Base-by-base conservation (phyloP, 805 yeast species). In the Metschnikowia lunata region DNA sequence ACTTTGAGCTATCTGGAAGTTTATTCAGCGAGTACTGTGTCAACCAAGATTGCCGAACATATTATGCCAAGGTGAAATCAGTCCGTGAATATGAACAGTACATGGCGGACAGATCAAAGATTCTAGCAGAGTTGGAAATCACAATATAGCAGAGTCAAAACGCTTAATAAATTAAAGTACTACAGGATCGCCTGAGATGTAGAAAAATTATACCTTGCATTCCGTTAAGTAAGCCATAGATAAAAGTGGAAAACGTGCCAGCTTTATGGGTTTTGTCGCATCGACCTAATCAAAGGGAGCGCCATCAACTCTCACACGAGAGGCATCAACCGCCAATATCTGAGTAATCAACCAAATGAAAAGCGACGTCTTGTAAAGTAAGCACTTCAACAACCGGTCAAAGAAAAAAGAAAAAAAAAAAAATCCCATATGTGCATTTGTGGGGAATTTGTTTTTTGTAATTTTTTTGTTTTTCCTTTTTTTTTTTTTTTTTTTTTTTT, bases 11-110 rank as follows among this genome's bases (percentile, higher is more conserved):
- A 4, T 30, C 52, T 26, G 51, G 38, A n/a, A 31, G 33, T 37
- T 37, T 36, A 5, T 49, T 45, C 27, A 45, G 51, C 12, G 50
- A 52, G 13, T 26, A 45, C 23, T 87, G 95, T 57, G 64, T 62
- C 7, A 83, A 87, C 36, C 74, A 73, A 30, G 88, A 82, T 54
- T 87, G 95, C 57, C 72, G 81, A 0, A 65, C 81, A 0, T 85
- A 73, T 56, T 86, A 72, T 55, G 68, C 77, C 7, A 69, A 81
- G 39, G 64, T 75, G 10, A 76, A 78, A 52, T 64, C 73, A 2
- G 42, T 30, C 12, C 40, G 42, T 14, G 52, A 53, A 27, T 12
- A 33, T 42, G 55, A 51, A 45, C 44, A 41, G 37, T 34, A 33
- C 45, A 39, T 35, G 40, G 30, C 23, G 26, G 37, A 34, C 36